These are phyloP conservation scores for Microbotryomycetes sp. DNA, from an alignment of 1,284 basidiomycete species.

Conservation along the genomic window DNA sequence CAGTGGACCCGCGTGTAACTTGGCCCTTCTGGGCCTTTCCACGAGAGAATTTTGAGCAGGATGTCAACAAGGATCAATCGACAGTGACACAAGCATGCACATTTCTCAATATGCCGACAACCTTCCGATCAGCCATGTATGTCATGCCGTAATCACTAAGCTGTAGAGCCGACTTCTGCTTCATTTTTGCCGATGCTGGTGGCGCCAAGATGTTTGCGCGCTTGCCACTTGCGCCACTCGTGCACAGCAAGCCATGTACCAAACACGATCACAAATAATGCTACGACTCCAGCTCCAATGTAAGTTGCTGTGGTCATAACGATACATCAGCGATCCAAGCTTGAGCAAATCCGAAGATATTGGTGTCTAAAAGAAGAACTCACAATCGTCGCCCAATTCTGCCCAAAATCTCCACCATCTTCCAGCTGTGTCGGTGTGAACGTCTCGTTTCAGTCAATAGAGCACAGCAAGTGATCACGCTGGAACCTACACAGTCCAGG, in stretches of 20 bases:
- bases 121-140: no score
- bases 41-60: no score
- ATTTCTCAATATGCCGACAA: no score
- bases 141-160: no score
- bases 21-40: no score
- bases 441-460: background rate
- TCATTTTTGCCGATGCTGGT: no score
- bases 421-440: slow-evolving; percentile 30
- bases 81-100: no score
- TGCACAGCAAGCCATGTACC: background rate
- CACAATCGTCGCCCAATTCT: slow-evolving; percentile 39
- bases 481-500: slow-evolving; percentile 33
- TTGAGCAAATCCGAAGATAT: background rate
- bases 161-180: no score
- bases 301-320: slow-evolving; percentile 31
- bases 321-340: background rate
- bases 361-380: background rate
- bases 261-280: slow-evolving; percentile 36
- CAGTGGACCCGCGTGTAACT: no score
- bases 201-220: no score
- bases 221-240: no score
- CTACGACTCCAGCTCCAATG: slow-evolving; percentile 43
- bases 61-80: no score
- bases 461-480: background rate
- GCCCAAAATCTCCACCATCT: slow-evolving; percentile 45